Base-by-base conservation (phyloP, 495 filamentous ascomycete genomes). In the Penicillium cataractarum region DNA sequence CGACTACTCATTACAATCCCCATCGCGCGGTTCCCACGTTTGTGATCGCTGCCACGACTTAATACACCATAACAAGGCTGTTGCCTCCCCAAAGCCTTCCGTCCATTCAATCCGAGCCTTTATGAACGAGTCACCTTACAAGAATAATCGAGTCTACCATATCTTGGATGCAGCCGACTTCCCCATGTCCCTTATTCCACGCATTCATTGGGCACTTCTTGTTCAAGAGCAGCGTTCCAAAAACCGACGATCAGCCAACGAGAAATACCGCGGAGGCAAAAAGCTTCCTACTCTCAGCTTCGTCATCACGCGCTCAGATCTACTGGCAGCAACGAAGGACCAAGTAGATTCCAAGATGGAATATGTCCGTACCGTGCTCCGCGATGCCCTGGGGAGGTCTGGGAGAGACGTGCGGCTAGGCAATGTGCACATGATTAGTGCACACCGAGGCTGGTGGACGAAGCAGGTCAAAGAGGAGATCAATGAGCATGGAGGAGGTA, bases 111-210 rank as follows among this genome's bases (percentile, higher is more conserved):
- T 99, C 29, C 81, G 85, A 29, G 86, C 90, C 27, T 96, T 89
- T n/a, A 88, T 99, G 26, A 80, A 86, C 21, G 90, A 94, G 64
- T 93, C 94, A 0, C 92, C 92, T 1, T 84, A 95, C 72, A 91
- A 88, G 68, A 79, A 89, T 64, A 98, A 98, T 71, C 93, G 96
- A 66, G 85, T 99, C 57, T 99, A 97, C 73, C 93, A 97, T 73
- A 82, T 99, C n/a, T 70, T 98, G n/a, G 95, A 99, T 69, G 95
- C 95, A 5, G 96, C 93, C 17, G 95, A 99, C 71, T 97, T 99
- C 64, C 95, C 95, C 22, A 88, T 99, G 82, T 96, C 94, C 2
- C 72, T 99, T 10, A 75, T 97, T 7, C 88, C 90, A 2, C 82
- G 84, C 44, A 80, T 92, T 22, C 80, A 85, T 50, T 68, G 71